Percentiles rank a stretch among this genome's conserved stretches.
Conservation (phyloP, 495 filamentous ascomycete genomes). For the Aspergillus panamensis region DNA sequence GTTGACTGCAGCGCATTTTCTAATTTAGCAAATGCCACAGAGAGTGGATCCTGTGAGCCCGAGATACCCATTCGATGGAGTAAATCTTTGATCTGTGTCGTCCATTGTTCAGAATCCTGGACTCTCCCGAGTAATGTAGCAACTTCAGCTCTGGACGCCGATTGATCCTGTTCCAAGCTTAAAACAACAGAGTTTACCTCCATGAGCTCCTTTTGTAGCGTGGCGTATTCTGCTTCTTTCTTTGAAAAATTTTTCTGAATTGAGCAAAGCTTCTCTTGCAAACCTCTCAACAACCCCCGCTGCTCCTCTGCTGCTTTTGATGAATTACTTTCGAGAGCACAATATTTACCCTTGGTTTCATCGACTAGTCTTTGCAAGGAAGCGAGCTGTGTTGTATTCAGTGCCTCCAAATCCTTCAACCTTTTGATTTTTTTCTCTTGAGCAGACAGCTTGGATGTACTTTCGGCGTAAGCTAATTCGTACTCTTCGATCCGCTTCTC, state of each 20-base stretch:
- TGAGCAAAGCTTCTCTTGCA: slow-evolving; percentile 10
- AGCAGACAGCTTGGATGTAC: slow-evolving; percentile 14
- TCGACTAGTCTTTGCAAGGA: slow-evolving; percentile 23
- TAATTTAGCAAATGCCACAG: slow-evolving; percentile 21
- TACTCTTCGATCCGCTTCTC: slow-evolving; percentile 25
- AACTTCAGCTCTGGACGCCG: slow-evolving; percentile 27
- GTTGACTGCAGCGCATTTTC: slow-evolving; percentile 17
- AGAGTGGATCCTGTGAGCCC: slow-evolving; percentile 14
- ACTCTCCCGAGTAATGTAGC: slow-evolving; percentile 25
- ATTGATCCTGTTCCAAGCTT: slow-evolving; percentile 22
- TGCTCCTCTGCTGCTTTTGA: slow-evolving; percentile 7
- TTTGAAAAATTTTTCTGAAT: slow-evolving; percentile 11
- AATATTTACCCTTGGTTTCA: slow-evolving; percentile 22
- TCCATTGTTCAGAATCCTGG: slow-evolving; percentile 28
- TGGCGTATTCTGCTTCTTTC: slow-evolving; percentile 20
- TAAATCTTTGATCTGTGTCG: slow-evolving; percentile 22
- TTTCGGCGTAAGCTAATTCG: slow-evolving; percentile 17
- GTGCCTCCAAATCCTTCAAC: slow-evolving; percentile 23
- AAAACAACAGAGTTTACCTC: slow-evolving; percentile 15
- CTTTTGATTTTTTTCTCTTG: slow-evolving; percentile 24
- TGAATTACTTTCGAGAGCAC: slow-evolving; percentile 20
- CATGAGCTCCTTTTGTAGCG: slow-evolving; percentile 15
- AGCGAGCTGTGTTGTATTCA: slow-evolving; percentile 18
- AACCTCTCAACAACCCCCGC: slow-evolving; percentile 3
- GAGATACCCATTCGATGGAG: slow-evolving; percentile 14